These are phyloP conservation scores for Sideroxylon spinosum DNA, from an alignment of 179 eudicot genomes.

Conservation along the genomic window DNA sequence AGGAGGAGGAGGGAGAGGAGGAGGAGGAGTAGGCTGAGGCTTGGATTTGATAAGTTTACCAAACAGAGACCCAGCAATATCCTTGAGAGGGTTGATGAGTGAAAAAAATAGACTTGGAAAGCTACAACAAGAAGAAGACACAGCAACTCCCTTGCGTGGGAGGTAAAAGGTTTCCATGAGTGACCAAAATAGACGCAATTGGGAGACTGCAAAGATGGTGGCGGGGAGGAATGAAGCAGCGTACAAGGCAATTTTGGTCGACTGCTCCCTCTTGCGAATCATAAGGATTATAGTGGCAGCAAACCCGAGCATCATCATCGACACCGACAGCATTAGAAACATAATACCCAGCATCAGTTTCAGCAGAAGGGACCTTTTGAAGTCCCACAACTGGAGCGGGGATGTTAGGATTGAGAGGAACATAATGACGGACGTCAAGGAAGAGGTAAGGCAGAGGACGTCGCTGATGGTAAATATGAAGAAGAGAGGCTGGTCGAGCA, in stretches of 20 bases:
- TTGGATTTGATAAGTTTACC: no score
- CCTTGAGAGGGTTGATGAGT: no score
- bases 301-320: slow-evolving; percentile 25
- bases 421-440: slow-evolving; percentile 14
- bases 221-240: slow-evolving; percentile 18
- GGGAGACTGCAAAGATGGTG: slow-evolving; percentile 5
- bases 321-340: slow-evolving; percentile 14
- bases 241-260: slow-evolving; percentile 17
- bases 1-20: no score
- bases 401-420: slow-evolving; percentile 22
- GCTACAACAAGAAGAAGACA: not conserved
- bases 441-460: slow-evolving; percentile 18
- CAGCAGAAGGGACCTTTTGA: slow-evolving; percentile 17
- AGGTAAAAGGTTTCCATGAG: slow-evolving; percentile 4
- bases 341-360: slow-evolving; percentile 15
- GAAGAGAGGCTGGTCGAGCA: slow-evolving; percentile 16
- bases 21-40: no score
- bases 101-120: no score
- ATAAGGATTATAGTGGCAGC: slow-evolving; percentile 19
- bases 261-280: slow-evolving; percentile 4
- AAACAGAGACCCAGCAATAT: no score
- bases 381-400: slow-evolving; percentile 19
- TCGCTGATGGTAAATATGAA: slow-evolving; percentile 17
- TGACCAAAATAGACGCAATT: slow-evolving; percentile 9
- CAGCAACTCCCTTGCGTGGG: slow-evolving; percentile 2